A percentile compares a stretch with the other conserved stretches of the same genome.
These are phyloP conservation scores for Neurospora sp. DNA, from an alignment of 495 filamentous ascomycete species.

Conservation along the genomic window DNA sequence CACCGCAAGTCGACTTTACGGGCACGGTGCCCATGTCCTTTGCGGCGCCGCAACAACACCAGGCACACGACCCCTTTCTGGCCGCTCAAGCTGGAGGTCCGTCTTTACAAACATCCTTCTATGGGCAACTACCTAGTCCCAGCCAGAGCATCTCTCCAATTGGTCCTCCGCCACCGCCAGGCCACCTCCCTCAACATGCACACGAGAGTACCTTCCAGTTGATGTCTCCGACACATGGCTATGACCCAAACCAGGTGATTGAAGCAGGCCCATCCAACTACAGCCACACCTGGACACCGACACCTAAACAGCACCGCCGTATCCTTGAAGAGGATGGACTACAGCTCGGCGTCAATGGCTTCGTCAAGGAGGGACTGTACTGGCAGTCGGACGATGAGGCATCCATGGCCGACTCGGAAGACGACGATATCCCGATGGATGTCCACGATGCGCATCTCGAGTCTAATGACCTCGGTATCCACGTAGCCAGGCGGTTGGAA, in stretches of 20 bases:
- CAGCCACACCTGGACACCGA: not conserved
- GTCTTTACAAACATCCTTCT: not conserved
- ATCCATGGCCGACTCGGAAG: constrained; percentile 46
- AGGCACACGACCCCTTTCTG: constrained; percentile 1
- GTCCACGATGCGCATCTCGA: constrained; percentile 20
- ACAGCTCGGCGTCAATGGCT: not conserved
- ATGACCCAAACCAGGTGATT: not conserved
- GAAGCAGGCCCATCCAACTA: not conserved
- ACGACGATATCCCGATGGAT: constrained; percentile 26
- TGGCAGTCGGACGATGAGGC: constrained; percentile 58
- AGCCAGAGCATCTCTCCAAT: not conserved
- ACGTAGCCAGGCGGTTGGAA: constrained; percentile 24
- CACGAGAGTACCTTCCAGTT: not conserved
- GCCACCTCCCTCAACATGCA: not conserved
- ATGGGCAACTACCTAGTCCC: not conserved
- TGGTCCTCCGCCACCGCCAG: not conserved
- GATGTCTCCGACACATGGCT: not conserved
- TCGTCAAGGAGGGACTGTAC: constrained; percentile 24
- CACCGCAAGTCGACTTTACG: constrained; percentile 24
- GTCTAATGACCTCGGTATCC: constrained; percentile 30
- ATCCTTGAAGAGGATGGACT: not conserved
- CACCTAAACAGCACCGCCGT: not conserved
- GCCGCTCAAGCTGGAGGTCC: not conserved
- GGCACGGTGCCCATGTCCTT: constrained; percentile 8
- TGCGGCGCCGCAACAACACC: constrained; percentile 7